Percentiles rank a stretch among this genome's conserved stretches.
Evolutionary conservation across 2,329 filamentous ascomycete genomes (phyloP).

Genomic region (Hypoxylon sp.): DNA sequence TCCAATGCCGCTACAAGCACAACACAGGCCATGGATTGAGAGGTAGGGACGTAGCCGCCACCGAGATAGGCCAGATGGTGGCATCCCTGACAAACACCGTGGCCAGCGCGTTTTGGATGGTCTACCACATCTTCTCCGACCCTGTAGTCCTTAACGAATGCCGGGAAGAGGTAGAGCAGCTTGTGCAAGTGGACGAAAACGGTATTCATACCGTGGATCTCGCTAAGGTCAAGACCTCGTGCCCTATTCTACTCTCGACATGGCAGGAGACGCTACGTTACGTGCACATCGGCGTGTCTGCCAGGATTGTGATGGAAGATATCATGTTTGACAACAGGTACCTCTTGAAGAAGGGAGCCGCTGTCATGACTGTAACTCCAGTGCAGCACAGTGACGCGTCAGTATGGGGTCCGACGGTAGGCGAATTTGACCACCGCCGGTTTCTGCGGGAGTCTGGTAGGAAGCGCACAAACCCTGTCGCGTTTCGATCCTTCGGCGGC

Average conservation of each 20-base stretch:
- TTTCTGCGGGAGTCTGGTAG: constrained; percentile 23
- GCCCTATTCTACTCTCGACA: constrained; percentile 42
- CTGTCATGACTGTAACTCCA: constrained; percentile 28
- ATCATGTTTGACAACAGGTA: constrained; percentile 37
- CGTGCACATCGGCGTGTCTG: constrained; percentile 29
- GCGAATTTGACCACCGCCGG: constrained; percentile 33
- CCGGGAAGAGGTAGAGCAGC: constrained; percentile 19
- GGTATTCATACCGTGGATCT: constrained; percentile 23
- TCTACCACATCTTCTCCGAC: constrained; percentile 38
- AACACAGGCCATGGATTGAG: constrained; percentile 8
- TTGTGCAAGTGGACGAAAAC: constrained; percentile 12
- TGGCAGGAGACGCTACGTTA: constrained; percentile 38
- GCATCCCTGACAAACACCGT: constrained; percentile 33
- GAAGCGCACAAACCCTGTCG: constrained; percentile 25
- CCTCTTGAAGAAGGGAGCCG: constrained; percentile 42
- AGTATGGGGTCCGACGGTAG: constrained; percentile 33
- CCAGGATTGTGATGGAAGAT: constrained; percentile 31
- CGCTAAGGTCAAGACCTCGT: constrained; percentile 24
- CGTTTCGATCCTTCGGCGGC: constrained; percentile 40
- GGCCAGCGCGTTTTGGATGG: constrained; percentile 33
- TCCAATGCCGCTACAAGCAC: constrained; percentile 32
- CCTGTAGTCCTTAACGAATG: constrained; percentile 48
- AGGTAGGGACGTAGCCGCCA: constrained; percentile 10
- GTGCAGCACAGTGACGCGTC: constrained; percentile 31
- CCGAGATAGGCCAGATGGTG: constrained; percentile 20